Base-by-base conservation (phyloP, 2,329 filamentous ascomycete genomes). In the Exophiala aquamarina region DNA sequence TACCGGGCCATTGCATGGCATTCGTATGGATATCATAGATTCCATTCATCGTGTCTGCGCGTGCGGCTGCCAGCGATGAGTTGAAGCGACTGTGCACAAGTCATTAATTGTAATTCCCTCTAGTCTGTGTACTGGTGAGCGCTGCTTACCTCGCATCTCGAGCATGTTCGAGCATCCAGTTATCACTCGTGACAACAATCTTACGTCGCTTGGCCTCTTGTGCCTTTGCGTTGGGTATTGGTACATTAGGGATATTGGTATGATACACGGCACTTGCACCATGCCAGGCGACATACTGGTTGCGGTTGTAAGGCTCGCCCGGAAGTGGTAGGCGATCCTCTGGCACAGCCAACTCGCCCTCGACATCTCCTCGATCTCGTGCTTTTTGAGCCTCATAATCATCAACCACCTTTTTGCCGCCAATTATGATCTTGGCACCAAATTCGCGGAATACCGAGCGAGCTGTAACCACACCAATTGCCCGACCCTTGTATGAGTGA, bases 251-350 rank as follows among this genome's bases (percentile, higher is more conserved):
- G 1, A 78, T 81, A 47, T 83, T 84, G 10, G 87, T 89, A 65
- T 97, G 90, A 66, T 98, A 98, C 18, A 98, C 93, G 31, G 88
- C 85, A 66, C 92, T 97, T 38, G 93, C 93, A 40, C 93, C 93
- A 66, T 95, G 91, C 93, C 93, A 98, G 20, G 93, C 93, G 20
- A 98, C 93, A 63, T 96, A 98, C 66, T 96, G 91, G 64, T 98
- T 98, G 71, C 92, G 90, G 75, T 98, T 96, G 76, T 98, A 98
- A n/a, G 84, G 77, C 64, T 94, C 86, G 31, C 86, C 87, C n/a
- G 77, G 74, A 7, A 79, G 78, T 19, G 90, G 80, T 33, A 91
- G 78, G 50, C 77, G 78, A 67, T 98, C 93, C 50, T 90, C 86
- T 0, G 92, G 92, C 62, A 97, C 93, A 14, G 91, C 93, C 18